phyloP scores from a whole-genome alignment of 345 rosid species.

The Aquilaria yunnanensis region DNA sequence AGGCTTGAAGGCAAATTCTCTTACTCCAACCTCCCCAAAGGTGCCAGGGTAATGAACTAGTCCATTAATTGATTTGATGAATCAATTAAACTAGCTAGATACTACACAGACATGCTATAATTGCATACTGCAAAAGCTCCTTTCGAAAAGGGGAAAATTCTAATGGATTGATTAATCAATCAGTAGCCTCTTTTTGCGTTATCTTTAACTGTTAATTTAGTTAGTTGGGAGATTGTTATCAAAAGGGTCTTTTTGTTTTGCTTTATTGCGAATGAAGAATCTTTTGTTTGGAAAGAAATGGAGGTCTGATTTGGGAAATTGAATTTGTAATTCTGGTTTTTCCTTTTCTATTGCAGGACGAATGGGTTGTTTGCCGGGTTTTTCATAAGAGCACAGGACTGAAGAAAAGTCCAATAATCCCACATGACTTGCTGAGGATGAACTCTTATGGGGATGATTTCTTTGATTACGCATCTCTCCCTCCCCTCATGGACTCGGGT shows the following conservation, averaged over 20 bases:
- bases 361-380: constrained; percentile 97
- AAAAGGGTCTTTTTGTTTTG: constrained; percentile 1
- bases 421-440: constrained; percentile 25
- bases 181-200: too few species aligned
- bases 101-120: too few species aligned
- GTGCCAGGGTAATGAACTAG: constrained; percentile 47
- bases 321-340: not conserved
- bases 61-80: too few species aligned
- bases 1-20: constrained; percentile 86
- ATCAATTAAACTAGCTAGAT: too few species aligned
- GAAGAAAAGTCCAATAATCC: constrained; percentile 32
- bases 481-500: constrained; percentile 45
- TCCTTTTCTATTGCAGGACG: constrained; percentile 51
- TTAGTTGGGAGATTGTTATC: too few species aligned
- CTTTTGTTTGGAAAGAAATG: not conserved
- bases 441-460: constrained; percentile 42
- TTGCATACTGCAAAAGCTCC: not conserved
- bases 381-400: constrained; percentile 67
- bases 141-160: not conserved
- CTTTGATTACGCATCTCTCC: constrained; percentile 40
- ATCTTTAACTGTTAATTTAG: too few species aligned
- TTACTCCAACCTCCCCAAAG: constrained; percentile 56
- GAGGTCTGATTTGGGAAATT: not conserved
- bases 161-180: too few species aligned
- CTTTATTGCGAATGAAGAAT: constrained; percentile 22